phyloP scores from a whole-genome alignment of 2,329 filamentous ascomycete genomes.

The Dactylellina drechsleri region DNA sequence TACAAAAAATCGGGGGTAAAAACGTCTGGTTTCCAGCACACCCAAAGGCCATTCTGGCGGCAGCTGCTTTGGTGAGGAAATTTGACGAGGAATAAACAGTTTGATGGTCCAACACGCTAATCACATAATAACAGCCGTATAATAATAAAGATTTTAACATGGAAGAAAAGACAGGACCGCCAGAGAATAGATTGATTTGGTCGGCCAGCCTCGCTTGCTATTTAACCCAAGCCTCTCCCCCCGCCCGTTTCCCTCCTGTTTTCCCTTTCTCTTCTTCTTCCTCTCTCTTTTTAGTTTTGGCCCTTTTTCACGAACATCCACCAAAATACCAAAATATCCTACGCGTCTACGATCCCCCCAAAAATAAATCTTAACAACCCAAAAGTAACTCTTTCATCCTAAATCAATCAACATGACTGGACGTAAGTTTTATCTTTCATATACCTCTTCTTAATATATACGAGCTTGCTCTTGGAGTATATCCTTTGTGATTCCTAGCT shows the following conservation, averaged over 20 bases:
- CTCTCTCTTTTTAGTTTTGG: slow-evolving; percentile 14
- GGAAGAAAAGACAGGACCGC: too few species aligned
- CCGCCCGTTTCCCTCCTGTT: slow-evolving; percentile 27
- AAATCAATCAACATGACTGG: slow-evolving; percentile 53
- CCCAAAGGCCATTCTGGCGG: slow-evolving; percentile 26
- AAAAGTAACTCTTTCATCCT: slow-evolving; percentile 38
- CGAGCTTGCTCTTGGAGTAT: not conserved
- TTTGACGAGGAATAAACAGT: slow-evolving; percentile 14
- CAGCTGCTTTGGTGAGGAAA: slow-evolving; percentile 47
- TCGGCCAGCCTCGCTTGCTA: slow-evolving; percentile 45
- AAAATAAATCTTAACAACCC: slow-evolving; percentile 10
- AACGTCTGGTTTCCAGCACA: slow-evolving; percentile 53
- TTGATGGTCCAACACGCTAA: slow-evolving; percentile 14
- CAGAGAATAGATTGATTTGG: slow-evolving; percentile 42
- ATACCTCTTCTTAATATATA: not conserved
- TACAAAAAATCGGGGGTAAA: slow-evolving; percentile 48
- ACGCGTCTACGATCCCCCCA: slow-evolving; percentile 3
- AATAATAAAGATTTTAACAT: not conserved
- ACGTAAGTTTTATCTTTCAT: slow-evolving; percentile 35
- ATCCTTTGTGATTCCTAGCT: not conserved
- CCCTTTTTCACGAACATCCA: not conserved
- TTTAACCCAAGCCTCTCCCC: slow-evolving; percentile 36
- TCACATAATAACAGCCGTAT: slow-evolving; percentile 6
- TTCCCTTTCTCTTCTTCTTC: slow-evolving; percentile 5
- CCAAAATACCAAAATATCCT: slow-evolving; percentile 21